Evolutionary conservation across 1,139 yeast genomes (phyloP), one percentile per base, ranked within the genome.

Genomic region (Geotrichum cucujoidarum): DNA sequence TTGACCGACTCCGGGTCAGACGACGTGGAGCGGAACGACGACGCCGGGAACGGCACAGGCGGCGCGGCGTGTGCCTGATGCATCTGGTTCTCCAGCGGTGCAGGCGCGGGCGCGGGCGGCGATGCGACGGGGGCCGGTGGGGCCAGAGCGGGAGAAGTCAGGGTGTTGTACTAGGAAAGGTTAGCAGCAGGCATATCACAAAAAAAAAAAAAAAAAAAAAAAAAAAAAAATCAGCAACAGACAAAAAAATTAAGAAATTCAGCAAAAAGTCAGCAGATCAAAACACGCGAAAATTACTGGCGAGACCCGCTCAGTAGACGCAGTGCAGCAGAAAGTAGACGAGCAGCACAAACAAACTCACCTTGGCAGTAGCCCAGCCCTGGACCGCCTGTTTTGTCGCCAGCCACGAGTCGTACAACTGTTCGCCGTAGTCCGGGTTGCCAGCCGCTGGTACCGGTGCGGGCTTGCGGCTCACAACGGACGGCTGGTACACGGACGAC

Each of bases 291-390:
- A 17, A 30, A 14, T 16, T 21, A 18, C 13, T 25, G 10, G 31
- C 16, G 13, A 17, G n/a, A 24, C n/a, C 40, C n/a, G n/a, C n/a
- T n/a, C n/a, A n/a, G n/a, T 35, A 42, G 13, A 27, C 34, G 25
- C 14, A 41, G 45, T 42, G 45, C 45, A 42, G 35, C 45, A 42
- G 18, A 21, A 42, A 35, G 24, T 42, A 42, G 16, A 35, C 25
- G 8, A 29, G 18, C 33, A 42, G 40, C 45, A 42, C 40, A 14
- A 27, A 27, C 3, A 42, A 18, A 42, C 45, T 42, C 24, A 42
- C 45, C 30, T 35, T 42, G 7, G 45, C 40, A 27, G 45, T 42
- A 20, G 45, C 45, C 45, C 45, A 42, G 29, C 24, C 45, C 33
- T 34, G 35, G 24, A 42, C 24, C 20, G 17, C 22, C 40, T 42